Evolutionary conservation across 306 rosid species (phyloP).

Genomic region (Cajanus cajan): DNA sequence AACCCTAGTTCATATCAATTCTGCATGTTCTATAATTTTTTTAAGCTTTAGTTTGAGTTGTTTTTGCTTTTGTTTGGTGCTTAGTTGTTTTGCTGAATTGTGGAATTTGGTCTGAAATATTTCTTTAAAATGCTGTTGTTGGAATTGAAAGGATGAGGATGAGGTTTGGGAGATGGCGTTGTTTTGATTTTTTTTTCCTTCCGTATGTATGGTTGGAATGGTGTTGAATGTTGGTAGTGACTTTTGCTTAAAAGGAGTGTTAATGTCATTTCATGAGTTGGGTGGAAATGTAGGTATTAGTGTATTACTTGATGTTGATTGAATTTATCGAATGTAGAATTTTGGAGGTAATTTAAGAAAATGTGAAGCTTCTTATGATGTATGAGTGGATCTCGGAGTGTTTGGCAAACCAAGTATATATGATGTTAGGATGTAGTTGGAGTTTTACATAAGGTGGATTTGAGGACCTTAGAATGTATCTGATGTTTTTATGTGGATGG

Average conservation of each 20-base stretch:
- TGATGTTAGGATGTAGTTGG: neutral
- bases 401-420: neutral
- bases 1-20: slow-evolving; percentile 41
- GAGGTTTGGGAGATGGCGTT: neutral
- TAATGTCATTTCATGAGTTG: neutral
- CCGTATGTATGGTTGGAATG: neutral
- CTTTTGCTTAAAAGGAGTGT: neutral
- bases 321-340: slow-evolving; percentile 1
- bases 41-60: neutral
- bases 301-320: neutral
- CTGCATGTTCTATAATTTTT: neutral
- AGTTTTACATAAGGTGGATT: neutral
- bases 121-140: neutral
- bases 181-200: neutral
- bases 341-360: neutral
- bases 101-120: neutral
- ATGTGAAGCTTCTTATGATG: neutral
- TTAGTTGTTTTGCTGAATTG: neutral
- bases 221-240: neutral
- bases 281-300: neutral
- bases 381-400: neutral
- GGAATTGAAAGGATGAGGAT: slow-evolving; percentile 2
- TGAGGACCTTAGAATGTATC: neutral
- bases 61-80: neutral
- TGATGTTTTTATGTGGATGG: neutral